Conservation (phyloP, 805 yeast species). For the Ascoidea tarda region DNA sequence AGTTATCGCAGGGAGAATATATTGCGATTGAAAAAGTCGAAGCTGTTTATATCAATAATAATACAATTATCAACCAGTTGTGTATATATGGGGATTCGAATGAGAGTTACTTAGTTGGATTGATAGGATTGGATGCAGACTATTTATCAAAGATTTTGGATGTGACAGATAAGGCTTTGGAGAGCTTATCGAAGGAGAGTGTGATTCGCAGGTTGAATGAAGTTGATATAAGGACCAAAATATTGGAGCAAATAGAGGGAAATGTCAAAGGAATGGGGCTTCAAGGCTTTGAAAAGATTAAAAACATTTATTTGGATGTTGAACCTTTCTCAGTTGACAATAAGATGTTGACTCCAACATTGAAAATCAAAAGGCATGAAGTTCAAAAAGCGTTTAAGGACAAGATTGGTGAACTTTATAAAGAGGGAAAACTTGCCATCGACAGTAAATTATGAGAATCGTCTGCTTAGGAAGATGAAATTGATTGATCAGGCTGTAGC, state of each 20-base stretch:
- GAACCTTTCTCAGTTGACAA: slow-evolving; percentile 42
- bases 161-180: slow-evolving; percentile 18
- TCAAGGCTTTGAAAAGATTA: slow-evolving; percentile 36
- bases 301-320: slow-evolving; percentile 28
- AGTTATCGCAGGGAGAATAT: slow-evolving; percentile 52
- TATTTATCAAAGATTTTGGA: slow-evolving; percentile 20
- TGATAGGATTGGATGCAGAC: slow-evolving; percentile 46
- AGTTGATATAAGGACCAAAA: slow-evolving; percentile 15
- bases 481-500: no score
- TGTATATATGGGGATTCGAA: slow-evolving; percentile 54
- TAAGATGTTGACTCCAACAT: slow-evolving; percentile 45
- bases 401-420: no score
- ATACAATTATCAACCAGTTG: slow-evolving; percentile 36
- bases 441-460: no score
- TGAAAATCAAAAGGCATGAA: slow-evolving; percentile 19
- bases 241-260: slow-evolving; percentile 24
- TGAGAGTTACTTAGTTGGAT: slow-evolving; percentile 40
- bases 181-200: slow-evolving; percentile 14
- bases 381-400: no score
- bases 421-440: no score
- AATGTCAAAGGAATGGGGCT: slow-evolving; percentile 21
- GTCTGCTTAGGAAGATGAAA: no score
- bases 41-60: slow-evolving; percentile 39
- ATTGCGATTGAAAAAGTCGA: slow-evolving; percentile 69
- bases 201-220: slow-evolving; percentile 15